phyloP scores from a whole-genome alignment of 73 alveolate species.

The Durusdinium trenchii region DNA sequence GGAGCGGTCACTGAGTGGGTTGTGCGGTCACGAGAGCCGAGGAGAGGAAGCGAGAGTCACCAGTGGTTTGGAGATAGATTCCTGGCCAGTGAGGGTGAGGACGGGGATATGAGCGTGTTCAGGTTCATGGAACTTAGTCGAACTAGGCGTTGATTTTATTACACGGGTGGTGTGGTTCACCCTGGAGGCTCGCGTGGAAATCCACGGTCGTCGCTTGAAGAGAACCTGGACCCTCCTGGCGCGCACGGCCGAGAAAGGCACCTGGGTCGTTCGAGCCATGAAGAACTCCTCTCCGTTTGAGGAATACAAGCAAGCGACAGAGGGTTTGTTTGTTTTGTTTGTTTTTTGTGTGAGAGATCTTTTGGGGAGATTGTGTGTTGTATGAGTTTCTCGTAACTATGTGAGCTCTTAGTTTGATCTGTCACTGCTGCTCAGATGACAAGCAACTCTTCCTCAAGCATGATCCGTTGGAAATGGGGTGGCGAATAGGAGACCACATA shows the following conservation, averaged over 20 bases:
- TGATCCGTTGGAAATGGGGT: conserved; percentile 68
- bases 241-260: conserved; percentile 74
- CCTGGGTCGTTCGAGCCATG: background rate
- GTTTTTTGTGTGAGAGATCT: background rate
- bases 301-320: background rate
- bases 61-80: conserved; percentile 64
- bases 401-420: too few relatives aligned
- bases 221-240: conserved; percentile 84
- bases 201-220: conserved; percentile 65
- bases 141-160: background rate
- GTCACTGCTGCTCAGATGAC: background rate
- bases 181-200: conserved; percentile 81
- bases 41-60: conserved; percentile 66
- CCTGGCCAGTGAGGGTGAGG: conserved; percentile 91
- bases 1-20: too few relatives aligned
- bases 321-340: too few relatives aligned
- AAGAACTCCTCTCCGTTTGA: background rate
- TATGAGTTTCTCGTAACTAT: background rate
- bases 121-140: background rate
- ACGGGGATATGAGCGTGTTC: background rate
- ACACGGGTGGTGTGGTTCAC: too few relatives aligned
- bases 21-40: too few relatives aligned
- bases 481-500: conserved; percentile 77
- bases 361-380: background rate
- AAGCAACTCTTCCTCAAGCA: conserved; percentile 78